Evolutionary conservation across 495 filamentous ascomycete genomes (phyloP), one percentile per base, ranked within the genome.

Genomic region (Hyaloscypha finlandica): DNA sequence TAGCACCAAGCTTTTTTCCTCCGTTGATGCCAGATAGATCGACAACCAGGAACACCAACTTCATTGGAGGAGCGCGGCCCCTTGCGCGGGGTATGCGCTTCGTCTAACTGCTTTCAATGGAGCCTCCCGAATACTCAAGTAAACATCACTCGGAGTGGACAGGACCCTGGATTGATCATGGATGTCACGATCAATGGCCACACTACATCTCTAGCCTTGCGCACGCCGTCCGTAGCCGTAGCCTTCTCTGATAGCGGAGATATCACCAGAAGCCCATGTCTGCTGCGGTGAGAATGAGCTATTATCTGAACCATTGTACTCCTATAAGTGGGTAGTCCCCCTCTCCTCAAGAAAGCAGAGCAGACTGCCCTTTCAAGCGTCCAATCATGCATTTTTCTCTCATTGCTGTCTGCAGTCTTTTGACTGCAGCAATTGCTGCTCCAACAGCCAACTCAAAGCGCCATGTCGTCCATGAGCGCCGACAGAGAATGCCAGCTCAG

Each of bases 401-500:
- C 42, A 37, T 70, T 67, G 59, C 60, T 30, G 25, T 63, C 30
- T 52, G 30, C 30, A 52, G 68, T 55, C 54, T 70, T 30, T 58
- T 70, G 53, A 35, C 64, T 30, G 59, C 35, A 19, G 65, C 39
- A 48, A 51, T 71, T 58, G 65, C 65, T 42, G 56, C 58, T 52
- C 69, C 69, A 30, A 60, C 68, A 30, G 58, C 32, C 25, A 62
- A 61, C 63, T 53, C 56, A 20, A 68, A 58, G 48, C 57, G 48
- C 6, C 57, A 68, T 68, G 69, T 68, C 45, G 51, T 71, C 22
- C 69, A 71, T 61, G 69, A 71, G 25, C 64, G 69, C 16, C 59
- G 69, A 62, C 56, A 53, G 22, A 20, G 51, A 25, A 16, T 57
- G 5, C 69, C 69, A 6, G 9, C n/a, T 11, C 33, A 62, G 8